phyloP scores from a whole-genome alignment of 805 yeast genomes.

The Debaryomyces hansenii region DNA sequence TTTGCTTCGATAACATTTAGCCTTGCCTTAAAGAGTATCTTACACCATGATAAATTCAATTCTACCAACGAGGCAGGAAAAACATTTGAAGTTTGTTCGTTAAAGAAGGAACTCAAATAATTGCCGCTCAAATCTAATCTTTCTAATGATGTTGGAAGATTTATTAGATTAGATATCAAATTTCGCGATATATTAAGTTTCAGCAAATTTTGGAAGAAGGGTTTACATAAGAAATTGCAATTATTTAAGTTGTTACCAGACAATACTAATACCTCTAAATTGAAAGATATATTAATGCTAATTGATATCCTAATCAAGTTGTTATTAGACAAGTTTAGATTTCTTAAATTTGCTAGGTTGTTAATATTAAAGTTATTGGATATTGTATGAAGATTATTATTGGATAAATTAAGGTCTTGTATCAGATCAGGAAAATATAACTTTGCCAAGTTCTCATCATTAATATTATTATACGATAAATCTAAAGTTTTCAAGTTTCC shows the following conservation, averaged over 20 bases:
- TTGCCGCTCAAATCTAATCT: constrained; percentile 23
- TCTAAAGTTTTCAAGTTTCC: constrained; percentile 18
- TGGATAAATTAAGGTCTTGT: constrained; percentile 22
- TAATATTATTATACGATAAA: constrained; percentile 26
- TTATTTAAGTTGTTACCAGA: constrained; percentile 24
- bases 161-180: constrained; percentile 13
- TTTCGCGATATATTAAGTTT: constrained; percentile 26
- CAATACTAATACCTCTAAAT: constrained; percentile 16
- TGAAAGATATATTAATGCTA: background rate
- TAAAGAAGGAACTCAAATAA: constrained; percentile 8
- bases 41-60: constrained; percentile 16
- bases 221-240: constrained; percentile 3
- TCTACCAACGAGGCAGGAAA: constrained; percentile 11
- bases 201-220: constrained; percentile 11
- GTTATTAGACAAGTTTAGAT: constrained; percentile 29
- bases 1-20: background rate
- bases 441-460: constrained; percentile 14
- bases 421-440: constrained; percentile 21
- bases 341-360: constrained; percentile 6
- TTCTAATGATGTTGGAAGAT: constrained; percentile 13
- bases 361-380: constrained; percentile 1
- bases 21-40: background rate
- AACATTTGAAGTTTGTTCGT: constrained; percentile 4
- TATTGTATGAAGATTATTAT: constrained; percentile 15
- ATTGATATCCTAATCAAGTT: constrained; percentile 7